These are phyloP conservation scores for Eucalyptus marginata DNA, from an alignment of 345 rosid species.

Conservation along the genomic window DNA sequence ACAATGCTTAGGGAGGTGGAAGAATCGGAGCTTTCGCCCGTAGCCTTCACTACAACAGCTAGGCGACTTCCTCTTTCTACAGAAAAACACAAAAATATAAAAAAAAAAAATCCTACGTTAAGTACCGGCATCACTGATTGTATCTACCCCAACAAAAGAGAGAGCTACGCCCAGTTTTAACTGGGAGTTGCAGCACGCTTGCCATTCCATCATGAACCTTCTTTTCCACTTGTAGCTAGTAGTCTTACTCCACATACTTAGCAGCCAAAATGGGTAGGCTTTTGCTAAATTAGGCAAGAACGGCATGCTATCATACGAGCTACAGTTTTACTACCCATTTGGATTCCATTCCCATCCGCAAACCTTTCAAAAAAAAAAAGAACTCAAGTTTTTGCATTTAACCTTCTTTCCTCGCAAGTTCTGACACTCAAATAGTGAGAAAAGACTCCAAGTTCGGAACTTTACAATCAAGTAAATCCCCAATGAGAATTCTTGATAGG, in stretches of 20 bases:
- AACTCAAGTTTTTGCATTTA: background rate
- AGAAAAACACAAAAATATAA: background rate
- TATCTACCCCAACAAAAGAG: background rate
- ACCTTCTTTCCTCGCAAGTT: background rate
- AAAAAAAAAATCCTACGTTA: background rate
- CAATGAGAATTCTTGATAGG: background rate
- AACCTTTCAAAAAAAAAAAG: background rate
- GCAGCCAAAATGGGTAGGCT: background rate
- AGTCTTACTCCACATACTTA: background rate
- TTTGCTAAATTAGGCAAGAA: background rate
- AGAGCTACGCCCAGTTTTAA: background rate
- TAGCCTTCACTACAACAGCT: slow-evolving; percentile 36
- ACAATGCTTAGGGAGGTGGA: slow-evolving; percentile 49
- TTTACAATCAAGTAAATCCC: background rate
- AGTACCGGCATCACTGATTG: background rate
- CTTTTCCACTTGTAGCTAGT: background rate
- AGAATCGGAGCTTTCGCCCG: slow-evolving; percentile 47
- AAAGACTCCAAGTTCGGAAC: background rate
- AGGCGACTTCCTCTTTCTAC: slow-evolving; percentile 29
- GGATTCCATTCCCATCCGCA: background rate
- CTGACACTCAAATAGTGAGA: background rate
- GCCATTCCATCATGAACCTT: background rate
- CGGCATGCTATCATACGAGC: background rate
- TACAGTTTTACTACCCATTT: background rate
- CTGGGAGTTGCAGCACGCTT: background rate